Percentiles rank a stretch among this genome's conserved stretches.
These are phyloP conservation scores for Puya raimondii DNA, from an alignment of 176 grass and related monocot genomes.

Conservation along the genomic window DNA sequence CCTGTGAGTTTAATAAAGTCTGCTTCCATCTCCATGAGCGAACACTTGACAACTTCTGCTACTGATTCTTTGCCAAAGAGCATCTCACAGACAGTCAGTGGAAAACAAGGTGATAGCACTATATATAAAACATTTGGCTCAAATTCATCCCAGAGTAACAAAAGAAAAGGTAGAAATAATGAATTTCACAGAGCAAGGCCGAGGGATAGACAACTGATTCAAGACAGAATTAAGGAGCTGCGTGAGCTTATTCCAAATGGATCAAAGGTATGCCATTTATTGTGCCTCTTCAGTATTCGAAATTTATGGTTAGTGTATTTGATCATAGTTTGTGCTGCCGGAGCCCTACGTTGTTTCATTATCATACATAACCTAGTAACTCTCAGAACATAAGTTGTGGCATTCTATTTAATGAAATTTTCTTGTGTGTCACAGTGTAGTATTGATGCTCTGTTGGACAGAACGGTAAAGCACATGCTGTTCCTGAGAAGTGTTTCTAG, in stretches of 20 bases:
- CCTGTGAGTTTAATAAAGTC: constrained; percentile 18
- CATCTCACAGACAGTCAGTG: constrained; percentile 12
- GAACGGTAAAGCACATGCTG: constrained; percentile 53
- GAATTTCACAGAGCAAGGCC: constrained; percentile 44
- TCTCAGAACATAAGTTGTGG: neutral
- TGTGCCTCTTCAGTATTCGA: constrained; percentile 1
- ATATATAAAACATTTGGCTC: constrained; percentile 1
- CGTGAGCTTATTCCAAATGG: constrained; percentile 61
- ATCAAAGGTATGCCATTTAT: constrained; percentile 39
- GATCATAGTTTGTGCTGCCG: neutral
- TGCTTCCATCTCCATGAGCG: constrained; percentile 20
- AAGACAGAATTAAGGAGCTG: constrained; percentile 71
- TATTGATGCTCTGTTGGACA: constrained; percentile 64
- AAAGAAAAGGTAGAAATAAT: constrained; percentile 26
- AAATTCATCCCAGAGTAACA: constrained; percentile 29
- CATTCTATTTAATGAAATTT: constrained; percentile 17
- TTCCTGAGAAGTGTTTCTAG: constrained; percentile 55
- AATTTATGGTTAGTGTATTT: neutral
- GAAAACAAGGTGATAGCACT: constrained; percentile 19
- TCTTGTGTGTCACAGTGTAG: constrained; percentile 56
- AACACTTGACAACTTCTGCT: constrained; percentile 22
- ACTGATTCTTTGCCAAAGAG: constrained; percentile 10
- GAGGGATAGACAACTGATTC: constrained; percentile 74
- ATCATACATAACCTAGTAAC: neutral
- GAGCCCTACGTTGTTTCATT: neutral